Conservation (phyloP, 805 yeast species). For the Schwanniomyces yamadae region DNA sequence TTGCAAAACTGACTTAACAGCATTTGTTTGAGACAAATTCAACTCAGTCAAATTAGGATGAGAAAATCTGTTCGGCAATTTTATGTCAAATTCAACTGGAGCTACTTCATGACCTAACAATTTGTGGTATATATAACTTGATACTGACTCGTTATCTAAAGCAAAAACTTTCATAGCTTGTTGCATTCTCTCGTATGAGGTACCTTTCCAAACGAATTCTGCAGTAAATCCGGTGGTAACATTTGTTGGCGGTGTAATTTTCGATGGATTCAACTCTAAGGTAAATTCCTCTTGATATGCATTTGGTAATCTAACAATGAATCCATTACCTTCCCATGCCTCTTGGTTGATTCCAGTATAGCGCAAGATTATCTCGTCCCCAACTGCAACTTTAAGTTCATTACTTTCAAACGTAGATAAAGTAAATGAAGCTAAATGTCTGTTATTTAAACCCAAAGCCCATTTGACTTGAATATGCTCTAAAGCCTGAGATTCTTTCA, state of each 20-base stretch:
- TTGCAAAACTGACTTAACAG: slow-evolving; percentile 66
- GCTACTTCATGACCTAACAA: slow-evolving; percentile 78
- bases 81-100: slow-evolving; percentile 57
- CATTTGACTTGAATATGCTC: slow-evolving; percentile 72
- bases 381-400: slow-evolving; percentile 71
- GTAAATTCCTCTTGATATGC: slow-evolving; percentile 66
- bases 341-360: slow-evolving; percentile 57
- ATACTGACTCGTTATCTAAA: slow-evolving; percentile 61
- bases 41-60: slow-evolving; percentile 67
- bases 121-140: slow-evolving; percentile 72
- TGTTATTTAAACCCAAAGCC: slow-evolving; percentile 65
- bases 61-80: slow-evolving; percentile 61
- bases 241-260: slow-evolving; percentile 54
- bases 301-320: slow-evolving; percentile 68
- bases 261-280: slow-evolving; percentile 56
- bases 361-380: slow-evolving; percentile 75
- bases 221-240: slow-evolving; percentile 69
- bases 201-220: slow-evolving; percentile 87
- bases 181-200: slow-evolving; percentile 82
- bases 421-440: slow-evolving; percentile 66
- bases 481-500: slow-evolving; percentile 75
- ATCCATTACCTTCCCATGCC: slow-evolving; percentile 75
- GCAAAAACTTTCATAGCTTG: slow-evolving; percentile 73
- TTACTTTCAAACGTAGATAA: slow-evolving; percentile 65
- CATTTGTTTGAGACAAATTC: slow-evolving; percentile 76